Base-by-base conservation (phyloP, 495 filamentous ascomycete species). In the Podospora pseudoanserina region DNA sequence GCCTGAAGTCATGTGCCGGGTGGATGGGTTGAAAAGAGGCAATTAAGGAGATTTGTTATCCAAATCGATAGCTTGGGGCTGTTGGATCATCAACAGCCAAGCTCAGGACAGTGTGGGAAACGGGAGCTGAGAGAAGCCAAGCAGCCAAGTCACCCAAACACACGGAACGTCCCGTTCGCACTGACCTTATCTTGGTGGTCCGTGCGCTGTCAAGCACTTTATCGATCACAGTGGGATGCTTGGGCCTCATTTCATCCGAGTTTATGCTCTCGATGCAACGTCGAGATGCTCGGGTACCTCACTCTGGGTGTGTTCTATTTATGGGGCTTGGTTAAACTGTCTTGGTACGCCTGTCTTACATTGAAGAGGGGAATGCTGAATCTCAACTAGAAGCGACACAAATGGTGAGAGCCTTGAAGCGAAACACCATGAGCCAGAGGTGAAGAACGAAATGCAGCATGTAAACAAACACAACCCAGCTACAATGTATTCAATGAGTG, bases 91-190 rank as follows among this genome's bases (percentile, higher is more conserved):
- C 20, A 19, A 19, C 20, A 18, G 59, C 59, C 59, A 61, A 61
- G 26, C 16, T 18, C 26, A 61, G 56, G 56, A 58, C 56, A 26
- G 56, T 58, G 56, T 13, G 56, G 23, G 56, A 58, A 58, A 26
- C 19, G 39, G 34, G 39, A 49, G 39, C 39, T 49, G 39, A 58
- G 23, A 18, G 56, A 5, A 3, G 16, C 54, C 20, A 18, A 56
- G 54, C 20, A 20, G n/a, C 59, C 23, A 61, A 28, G 59, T 28
- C 59, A 34, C 23, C 56, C 56, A 9, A 27, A 26, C 56, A 59
- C 61, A 59, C 61, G 61, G 61, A 63, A 63, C 28, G 61, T 49
- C 61, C 61, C 61, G 61, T 49, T 62, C 34, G 61, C 61, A 63
- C 61, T 20, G 61, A 63, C 61, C 55, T 26, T 26, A 49, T 16